phyloP scores from a whole-genome alignment of 441 rosid species.

The Corymbia citriodora region DNA sequence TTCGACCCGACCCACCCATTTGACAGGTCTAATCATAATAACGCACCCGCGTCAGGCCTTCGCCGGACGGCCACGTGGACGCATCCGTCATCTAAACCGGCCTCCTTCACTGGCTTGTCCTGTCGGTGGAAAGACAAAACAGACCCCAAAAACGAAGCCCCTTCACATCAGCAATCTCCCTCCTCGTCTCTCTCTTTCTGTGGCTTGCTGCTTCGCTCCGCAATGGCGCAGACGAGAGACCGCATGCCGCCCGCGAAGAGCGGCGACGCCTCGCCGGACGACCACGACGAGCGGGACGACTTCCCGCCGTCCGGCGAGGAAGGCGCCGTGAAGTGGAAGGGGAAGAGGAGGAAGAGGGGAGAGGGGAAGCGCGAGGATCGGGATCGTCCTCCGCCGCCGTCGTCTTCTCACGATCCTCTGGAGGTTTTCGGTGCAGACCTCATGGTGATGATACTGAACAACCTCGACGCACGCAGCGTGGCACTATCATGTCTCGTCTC shows the following conservation, averaged over 20 bases:
- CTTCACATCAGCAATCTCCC: not conserved
- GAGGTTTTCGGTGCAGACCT: conserved; percentile 52
- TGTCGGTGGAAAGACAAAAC: not conserved
- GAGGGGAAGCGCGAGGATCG: not conserved
- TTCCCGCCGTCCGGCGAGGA: not conserved
- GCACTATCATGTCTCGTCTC: conserved; percentile 47
- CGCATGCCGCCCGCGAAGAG: not conserved
- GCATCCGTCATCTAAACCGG: not conserved
- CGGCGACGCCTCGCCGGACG: not conserved
- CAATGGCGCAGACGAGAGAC: not conserved
- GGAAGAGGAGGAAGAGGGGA: conserved; percentile 1
- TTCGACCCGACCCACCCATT: too few species aligned
- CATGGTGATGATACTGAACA: conserved; percentile 42
- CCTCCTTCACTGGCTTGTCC: not conserved
- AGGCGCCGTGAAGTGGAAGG: not conserved
- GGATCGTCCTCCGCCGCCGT: not conserved
- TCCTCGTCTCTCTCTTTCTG: not conserved
- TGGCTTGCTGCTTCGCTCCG: not conserved
- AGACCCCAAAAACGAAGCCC: not conserved
- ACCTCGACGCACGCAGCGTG: conserved; percentile 64
- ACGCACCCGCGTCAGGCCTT: not conserved
- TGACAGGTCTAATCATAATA: not conserved
- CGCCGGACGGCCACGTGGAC: not conserved
- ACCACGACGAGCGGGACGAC: not conserved
- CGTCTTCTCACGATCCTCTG: conserved; percentile 26